A percentile compares a stretch with the other conserved stretches of the same genome.
phyloP scores from a whole-genome alignment of 306 rosid species.

The Cyclanthera cordifolia region DNA sequence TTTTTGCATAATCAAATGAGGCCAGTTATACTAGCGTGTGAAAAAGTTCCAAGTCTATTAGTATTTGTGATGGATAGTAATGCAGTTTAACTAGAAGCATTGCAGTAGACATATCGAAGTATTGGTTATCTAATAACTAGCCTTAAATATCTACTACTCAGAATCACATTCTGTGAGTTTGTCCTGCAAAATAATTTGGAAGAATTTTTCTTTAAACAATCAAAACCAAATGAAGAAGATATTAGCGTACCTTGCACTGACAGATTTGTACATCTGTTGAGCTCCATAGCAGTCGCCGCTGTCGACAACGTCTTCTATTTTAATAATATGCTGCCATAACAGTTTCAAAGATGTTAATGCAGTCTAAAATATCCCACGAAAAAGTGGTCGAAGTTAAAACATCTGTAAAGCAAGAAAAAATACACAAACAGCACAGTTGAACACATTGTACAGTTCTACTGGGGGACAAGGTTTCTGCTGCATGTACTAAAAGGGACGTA shows the following conservation, averaged over 20 bases:
- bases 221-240: neutral
- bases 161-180: neutral
- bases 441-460: neutral
- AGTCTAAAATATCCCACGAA: neutral
- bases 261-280: conserved; percentile 90
- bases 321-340: conserved; percentile 61
- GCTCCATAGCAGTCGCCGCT: conserved; percentile 84
- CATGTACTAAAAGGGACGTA: neutral
- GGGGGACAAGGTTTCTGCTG: neutral
- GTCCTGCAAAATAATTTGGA: neutral
- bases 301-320: conserved; percentile 56
- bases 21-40: neutral
- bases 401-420: neutral
- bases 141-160: neutral
- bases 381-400: neutral
- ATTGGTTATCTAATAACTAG: neutral
- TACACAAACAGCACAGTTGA: neutral
- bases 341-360: conserved; percentile 1
- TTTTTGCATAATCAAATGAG: neutral
- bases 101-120: neutral
- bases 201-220: neutral
- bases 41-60: neutral
- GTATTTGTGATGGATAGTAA: neutral
- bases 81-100: neutral
- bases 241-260: conserved; percentile 56